Percentiles rank a stretch among this genome's conserved stretches.
These are phyloP conservation scores for Zymoseptoria brevis DNA, from an alignment of 2,329 filamentous ascomycete genomes.

Conservation along the genomic window DNA sequence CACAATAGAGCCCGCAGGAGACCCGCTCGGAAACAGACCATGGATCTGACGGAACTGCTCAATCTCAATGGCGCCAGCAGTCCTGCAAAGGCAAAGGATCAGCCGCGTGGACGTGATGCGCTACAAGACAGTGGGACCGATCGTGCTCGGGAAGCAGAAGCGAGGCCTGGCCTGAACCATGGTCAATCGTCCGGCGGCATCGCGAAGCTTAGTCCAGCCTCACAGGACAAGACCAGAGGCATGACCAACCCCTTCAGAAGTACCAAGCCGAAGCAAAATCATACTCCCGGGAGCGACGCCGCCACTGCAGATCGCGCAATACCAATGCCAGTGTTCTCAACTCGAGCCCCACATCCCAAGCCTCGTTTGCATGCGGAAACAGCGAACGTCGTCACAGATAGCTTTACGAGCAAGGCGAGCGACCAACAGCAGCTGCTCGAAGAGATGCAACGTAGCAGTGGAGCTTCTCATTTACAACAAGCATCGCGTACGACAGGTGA, in stretches of 20 bases:
- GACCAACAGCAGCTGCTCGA: slow-evolving; percentile 25
- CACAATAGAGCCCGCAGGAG: slow-evolving; percentile 10
- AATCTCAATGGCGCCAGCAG: slow-evolving; percentile 15
- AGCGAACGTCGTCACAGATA: slow-evolving; percentile 6
- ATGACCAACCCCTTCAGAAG: slow-evolving; percentile 20
- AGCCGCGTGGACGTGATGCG: not conserved
- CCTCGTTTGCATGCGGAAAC: not conserved
- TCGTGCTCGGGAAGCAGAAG: not conserved
- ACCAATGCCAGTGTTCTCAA: not conserved
- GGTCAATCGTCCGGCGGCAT: slow-evolving; percentile 2
- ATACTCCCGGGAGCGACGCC: slow-evolving; percentile 9
- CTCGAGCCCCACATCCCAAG: not conserved
- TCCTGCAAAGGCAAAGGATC: slow-evolving; percentile 13
- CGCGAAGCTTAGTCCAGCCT: slow-evolving; percentile 8
- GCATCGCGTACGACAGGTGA: not conserved
- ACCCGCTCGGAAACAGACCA: slow-evolving; percentile 14
- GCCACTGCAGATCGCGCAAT: not conserved
- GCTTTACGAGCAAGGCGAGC: slow-evolving; percentile 19
- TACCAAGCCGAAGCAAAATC: slow-evolving; percentile 20
- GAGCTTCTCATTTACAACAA: slow-evolving; percentile 1
- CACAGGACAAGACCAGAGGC: slow-evolving; percentile 3
- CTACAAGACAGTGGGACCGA: not conserved
- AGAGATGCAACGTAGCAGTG: slow-evolving; percentile 13
- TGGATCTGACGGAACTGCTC: slow-evolving; percentile 23
- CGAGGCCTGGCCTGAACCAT: not conserved